Base-by-base conservation (phyloP, 1,139 yeast species). In the Candida tropicalis region DNA sequence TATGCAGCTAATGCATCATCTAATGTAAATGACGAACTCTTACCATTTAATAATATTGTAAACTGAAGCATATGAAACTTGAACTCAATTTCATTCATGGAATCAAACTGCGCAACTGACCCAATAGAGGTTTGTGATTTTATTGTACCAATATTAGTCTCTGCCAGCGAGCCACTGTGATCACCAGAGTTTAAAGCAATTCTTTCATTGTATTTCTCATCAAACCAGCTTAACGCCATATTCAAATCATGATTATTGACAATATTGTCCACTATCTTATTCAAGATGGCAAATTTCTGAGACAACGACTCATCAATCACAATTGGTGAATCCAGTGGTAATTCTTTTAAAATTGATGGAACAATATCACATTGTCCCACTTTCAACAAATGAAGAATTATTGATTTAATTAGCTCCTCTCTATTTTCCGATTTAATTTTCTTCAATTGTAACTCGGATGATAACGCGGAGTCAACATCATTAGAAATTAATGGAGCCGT, bases 61-160 rank as follows among this genome's bases (percentile, higher is more conserved):
- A 77, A 85, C 54, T 84, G 82, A 18, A 83, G 66, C 57, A 79
- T 73, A 61, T 84, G 90, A 47, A 86, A 68, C 52, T 76, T 75
- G 65, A 84, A 84, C 59, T 82, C 88, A 32, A 84, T 58, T 25
- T 49, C 51, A 26, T 44, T 45, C 17, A 49, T 45, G 13, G 20
- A 34, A 9, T 41, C 40, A 17, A 12, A 29, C 26, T 22, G 41
- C n/a, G 25, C 13, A 17, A 18, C 16, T 11, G 24, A 20, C 4
- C 16, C 25, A 18, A 31, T 11, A 11, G 29, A 24, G 4, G 33
- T 32, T 3, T 17, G 35, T n/a, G 35, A 10, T 22, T 9, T 28
- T 28, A n/a, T 17, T n/a, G 35, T 12, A 2, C 10, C 18, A 10
- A 24, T 5, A 1, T 24, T 2, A 11, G 35, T 10, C 11, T n/a